phyloP scores from a whole-genome alignment of 805 yeast species.

The Saccharomycopsis sp. region DNA sequence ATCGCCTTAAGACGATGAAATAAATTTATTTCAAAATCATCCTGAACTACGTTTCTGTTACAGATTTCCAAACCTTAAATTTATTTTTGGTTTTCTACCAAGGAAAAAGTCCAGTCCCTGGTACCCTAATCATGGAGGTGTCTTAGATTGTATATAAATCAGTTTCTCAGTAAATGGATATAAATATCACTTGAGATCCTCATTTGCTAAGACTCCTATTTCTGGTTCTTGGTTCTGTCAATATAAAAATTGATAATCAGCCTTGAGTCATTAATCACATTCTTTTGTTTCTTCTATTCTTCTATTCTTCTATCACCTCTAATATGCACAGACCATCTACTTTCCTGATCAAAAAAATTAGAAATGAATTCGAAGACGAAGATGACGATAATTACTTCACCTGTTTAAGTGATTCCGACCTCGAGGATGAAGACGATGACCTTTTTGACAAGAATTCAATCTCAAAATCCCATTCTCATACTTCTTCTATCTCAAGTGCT shows the following conservation, averaged over 20 bases:
- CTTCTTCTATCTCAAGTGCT: conserved; percentile 1
- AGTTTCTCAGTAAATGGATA: neutral
- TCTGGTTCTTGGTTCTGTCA: too few species aligned
- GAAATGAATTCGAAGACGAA: neutral
- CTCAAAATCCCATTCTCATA: neutral
- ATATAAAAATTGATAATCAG: too few species aligned
- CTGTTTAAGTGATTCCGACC: conserved; percentile 15
- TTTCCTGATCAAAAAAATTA: neutral
- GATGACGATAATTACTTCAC: conserved; percentile 11
- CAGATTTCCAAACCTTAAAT: neutral
- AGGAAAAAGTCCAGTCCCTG: neutral
- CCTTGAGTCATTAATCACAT: too few species aligned
- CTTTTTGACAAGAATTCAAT: neutral
- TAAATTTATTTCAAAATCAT: neutral
- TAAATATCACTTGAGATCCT: neutral
- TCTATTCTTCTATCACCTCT: neutral
- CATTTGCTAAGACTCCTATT: neutral
- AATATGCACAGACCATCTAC: neutral
- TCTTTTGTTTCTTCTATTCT: neutral
- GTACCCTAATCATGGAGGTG: neutral
- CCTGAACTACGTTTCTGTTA: neutral
- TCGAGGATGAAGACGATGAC: conserved; percentile 7
- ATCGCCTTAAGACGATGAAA: too few species aligned
- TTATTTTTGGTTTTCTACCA: neutral
- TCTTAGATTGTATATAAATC: neutral